Base-by-base conservation (phyloP, 2,329 filamentous ascomycete species). In the Fusarium annulatum region DNA sequence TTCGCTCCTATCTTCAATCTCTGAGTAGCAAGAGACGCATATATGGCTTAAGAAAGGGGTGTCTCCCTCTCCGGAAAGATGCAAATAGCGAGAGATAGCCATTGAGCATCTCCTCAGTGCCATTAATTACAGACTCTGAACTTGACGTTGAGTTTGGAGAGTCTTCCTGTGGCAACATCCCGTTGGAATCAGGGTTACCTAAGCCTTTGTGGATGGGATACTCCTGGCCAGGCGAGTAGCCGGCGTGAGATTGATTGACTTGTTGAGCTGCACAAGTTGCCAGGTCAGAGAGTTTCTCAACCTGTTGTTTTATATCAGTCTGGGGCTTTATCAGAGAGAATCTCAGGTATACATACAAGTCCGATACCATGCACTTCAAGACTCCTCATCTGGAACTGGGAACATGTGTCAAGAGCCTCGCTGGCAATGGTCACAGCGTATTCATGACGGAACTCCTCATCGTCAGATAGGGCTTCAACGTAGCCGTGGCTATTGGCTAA, bases 241-340 rank as follows among this genome's bases (percentile, higher is more conserved):
- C 2, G 14, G n/a, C n/a, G n/a, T n/a, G n/a, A n/a, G n/a, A n/a
- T n/a, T n/a, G n/a, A n/a, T 15, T 26, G 28, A 11, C 11, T 45
- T 45, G 53, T 1, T 4, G 21, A 8, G 39, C 53, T 4, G 53
- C 53, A 33, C 39, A 57, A 26, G 53, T 57, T n/a, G 53, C 53
- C 11, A 57, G 19, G 21, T 57, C 53, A 2, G 53, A 57, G 4
- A 57, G 39, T 7, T 57, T 57, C 16, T 57, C 53, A 26, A 26
- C 38, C 53, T 57, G 9, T 56, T 2, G 19, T 11, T 45, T 3
- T 19, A 7, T 9, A 5, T 57, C 23, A 43, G 53, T 23, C 5
- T 6, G 10, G 2, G 4, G 12, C 0, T 12, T 26, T 3, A 14
- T 15, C 3, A 12, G 1, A 0, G 4, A 6, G 1, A 7, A 1